These are phyloP conservation scores for Penicillium chermesinum DNA, from an alignment of 495 filamentous ascomycete genomes.

Conservation along the genomic window DNA sequence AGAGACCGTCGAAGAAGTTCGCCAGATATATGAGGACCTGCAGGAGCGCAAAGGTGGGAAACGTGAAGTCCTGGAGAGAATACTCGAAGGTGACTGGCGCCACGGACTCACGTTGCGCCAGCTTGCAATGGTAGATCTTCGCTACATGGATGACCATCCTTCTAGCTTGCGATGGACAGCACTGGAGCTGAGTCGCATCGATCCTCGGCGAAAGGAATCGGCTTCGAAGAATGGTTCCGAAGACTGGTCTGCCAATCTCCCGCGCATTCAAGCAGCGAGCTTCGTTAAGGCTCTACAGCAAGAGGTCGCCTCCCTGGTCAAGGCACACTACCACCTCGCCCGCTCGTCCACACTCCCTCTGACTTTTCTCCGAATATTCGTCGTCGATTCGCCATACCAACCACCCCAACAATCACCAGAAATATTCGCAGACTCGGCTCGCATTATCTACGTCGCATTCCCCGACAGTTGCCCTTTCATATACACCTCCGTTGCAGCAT, in stretches of 20 bases:
- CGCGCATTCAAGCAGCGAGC: slow-evolving; percentile 68
- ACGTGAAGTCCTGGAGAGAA: slow-evolving; percentile 69
- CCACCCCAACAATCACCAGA: slow-evolving; percentile 34
- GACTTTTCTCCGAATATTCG: slow-evolving; percentile 67
- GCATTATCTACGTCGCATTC: slow-evolving; percentile 71
- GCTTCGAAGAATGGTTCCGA: slow-evolving; percentile 3
- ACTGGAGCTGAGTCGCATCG: slow-evolving; percentile 49
- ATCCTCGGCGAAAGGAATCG: slow-evolving; percentile 5
- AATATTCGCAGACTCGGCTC: slow-evolving; percentile 49
- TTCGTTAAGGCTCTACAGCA: slow-evolving; percentile 69
- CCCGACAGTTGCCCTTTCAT: slow-evolving; percentile 70
- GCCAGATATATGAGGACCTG: slow-evolving; percentile 54
- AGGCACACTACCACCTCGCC: slow-evolving; percentile 73
- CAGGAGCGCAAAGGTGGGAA: slow-evolving; percentile 59
- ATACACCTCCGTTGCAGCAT: slow-evolving; percentile 58
- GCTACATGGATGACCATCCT: slow-evolving; percentile 73
- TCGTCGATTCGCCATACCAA: slow-evolving; percentile 69
- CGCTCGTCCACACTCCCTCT: slow-evolving; percentile 58
- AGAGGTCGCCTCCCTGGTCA: slow-evolving; percentile 66
- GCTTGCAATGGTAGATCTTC: slow-evolving; percentile 73
- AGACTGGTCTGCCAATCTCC: slow-evolving; percentile 48
- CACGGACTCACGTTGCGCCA: slow-evolving; percentile 71
- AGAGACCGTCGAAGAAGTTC: slow-evolving; percentile 54
- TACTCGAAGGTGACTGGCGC: slow-evolving; percentile 78
- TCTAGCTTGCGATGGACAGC: slow-evolving; percentile 70